These are phyloP conservation scores for Kodamaea alishanica DNA, from an alignment of 1,139 yeast species.

Conservation along the genomic window DNA sequence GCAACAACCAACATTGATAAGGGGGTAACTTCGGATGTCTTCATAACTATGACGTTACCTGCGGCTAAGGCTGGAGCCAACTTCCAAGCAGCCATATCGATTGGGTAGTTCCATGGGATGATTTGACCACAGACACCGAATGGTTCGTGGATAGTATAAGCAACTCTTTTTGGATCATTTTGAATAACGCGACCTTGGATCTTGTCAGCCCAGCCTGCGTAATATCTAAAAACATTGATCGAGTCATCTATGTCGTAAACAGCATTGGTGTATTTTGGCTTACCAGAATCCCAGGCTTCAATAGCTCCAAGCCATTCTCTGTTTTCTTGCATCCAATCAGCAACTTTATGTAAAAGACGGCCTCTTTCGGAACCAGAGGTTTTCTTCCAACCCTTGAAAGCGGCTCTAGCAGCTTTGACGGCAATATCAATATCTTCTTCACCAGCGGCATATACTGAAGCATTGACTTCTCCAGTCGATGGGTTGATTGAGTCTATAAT, in stretches of 20 bases:
- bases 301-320: slow-evolving; percentile 58
- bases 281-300: slow-evolving; percentile 82
- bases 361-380: slow-evolving; percentile 53
- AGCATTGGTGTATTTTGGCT: slow-evolving; percentile 52
- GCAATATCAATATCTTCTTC: slow-evolving; percentile 72
- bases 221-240: slow-evolving; percentile 58
- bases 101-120: slow-evolving; percentile 65
- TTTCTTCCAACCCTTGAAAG: slow-evolving; percentile 57
- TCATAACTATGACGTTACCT: slow-evolving; percentile 61
- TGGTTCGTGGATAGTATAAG: slow-evolving; percentile 80
- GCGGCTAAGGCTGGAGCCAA: slow-evolving; percentile 66
- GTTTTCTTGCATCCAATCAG: slow-evolving; percentile 56
- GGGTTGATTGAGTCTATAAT: slow-evolving; percentile 63
- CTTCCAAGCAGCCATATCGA: slow-evolving; percentile 59
- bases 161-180: slow-evolving; percentile 63
- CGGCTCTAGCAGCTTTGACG: slow-evolving; percentile 66
- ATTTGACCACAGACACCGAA: slow-evolving; percentile 77
- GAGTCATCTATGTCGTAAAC: slow-evolving; percentile 58
- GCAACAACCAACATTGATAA: slow-evolving; percentile 56
- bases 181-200: slow-evolving; percentile 66
- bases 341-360: slow-evolving; percentile 51
- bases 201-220: slow-evolving; percentile 86
- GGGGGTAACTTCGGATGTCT: slow-evolving; percentile 68
- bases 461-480: slow-evolving; percentile 63
- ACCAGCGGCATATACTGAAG: slow-evolving; percentile 64